Evolutionary conservation across 176 grass and related monocot genomes (phyloP), one percentile per base, ranked within the genome.

Genomic region (Pontederia paniculata): DNA sequence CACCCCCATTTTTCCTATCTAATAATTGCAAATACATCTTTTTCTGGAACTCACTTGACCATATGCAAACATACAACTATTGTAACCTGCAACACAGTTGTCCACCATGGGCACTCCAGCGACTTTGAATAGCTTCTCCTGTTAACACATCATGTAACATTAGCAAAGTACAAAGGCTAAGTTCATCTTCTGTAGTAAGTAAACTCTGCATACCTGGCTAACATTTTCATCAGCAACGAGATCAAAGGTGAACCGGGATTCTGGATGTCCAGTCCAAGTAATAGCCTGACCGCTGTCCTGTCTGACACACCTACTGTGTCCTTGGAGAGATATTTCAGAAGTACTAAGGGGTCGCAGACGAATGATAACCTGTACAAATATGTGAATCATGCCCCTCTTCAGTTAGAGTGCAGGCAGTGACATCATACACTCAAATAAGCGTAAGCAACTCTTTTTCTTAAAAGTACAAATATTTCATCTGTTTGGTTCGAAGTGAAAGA

Each of bases 21-120:
- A 21, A 37, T 16, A n/a, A 45, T 9, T 56, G 47, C 5, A 25
- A 65, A 2, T 37, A 11, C 55, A 8, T 43, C 50, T n/a, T 11
- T 55, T 19, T 12, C 12, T 51, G 45, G 44, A 62, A 58, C 69
- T 80, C 65, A 98, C 93, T 80, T 98, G 93, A 23, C 87, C 93
- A 41, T 98, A 98, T 15, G 93, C 93, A 77, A 98, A 91, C 74
- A 91, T 98, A 74, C 93, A 98, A 45, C 86, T 91, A 74, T 98
- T 98, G 57, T 98, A 98, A 8, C 93, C 93, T 20, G 62, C 72
- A 66, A 98, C 85, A 63, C 93, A 98, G 50, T 88, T 98, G 10
- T 98, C 93, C 58, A 98, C 93, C 93, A 98, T 98, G 15, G 86
- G 80, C 55, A 98, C 77, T 21, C 93, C 93, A 15, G 93, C 86